Evolutionary conservation across 2,329 filamentous ascomycete species (phyloP), one percentile per base, ranked within the genome.

Genomic region (Ceratocystis papillata): DNA sequence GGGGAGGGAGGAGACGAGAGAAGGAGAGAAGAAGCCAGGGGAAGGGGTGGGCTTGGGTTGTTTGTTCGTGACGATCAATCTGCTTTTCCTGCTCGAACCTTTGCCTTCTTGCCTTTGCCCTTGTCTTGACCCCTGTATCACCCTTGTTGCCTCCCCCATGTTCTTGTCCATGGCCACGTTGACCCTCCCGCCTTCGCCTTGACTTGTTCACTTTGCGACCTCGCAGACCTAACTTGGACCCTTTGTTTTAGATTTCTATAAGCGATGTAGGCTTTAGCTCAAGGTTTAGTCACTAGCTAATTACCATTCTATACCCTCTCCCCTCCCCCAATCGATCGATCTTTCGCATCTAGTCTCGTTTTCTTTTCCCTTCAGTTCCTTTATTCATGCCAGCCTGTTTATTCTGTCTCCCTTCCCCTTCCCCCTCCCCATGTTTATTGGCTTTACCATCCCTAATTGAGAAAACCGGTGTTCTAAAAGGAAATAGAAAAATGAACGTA

Each of bases 181-280:
- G 22, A 15, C 25, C n/a, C 20, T 55, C 20, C 53, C 10, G 53
- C 53, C 10, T 30, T 57, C 22, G 53, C 53, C 53, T 57, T 57
- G 53, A 57, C 53, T 57, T 57, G 53, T 57, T 57, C 46, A 50
- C 46, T 50, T 50, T 55, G 50, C 20, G 50, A 25, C 12, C 46
- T 50, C 46, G 22, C 5, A 12, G 6, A 28, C 53, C 17, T 33
- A 17, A 17, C 22, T 55, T 28, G 50, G 22, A 12, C 53, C 53
- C 53, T 30, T 57, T 57, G 53, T 57, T 57, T 57, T 57, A 7
- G 53, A 57, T 57, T 57, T 30, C 12, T 8, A 30, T 30, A 57
- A 57, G 53, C 53, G 53, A 57, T 22, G 22, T 28, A 57, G 53
- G 53, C 53, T 30, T 17, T 57, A 57, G 53, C 15, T 28, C 53